Percentiles rank a stretch among this genome's conserved stretches.
Conservation (phyloP, 1,284 basidiomycete species). For the Moniliella sp. region DNA sequence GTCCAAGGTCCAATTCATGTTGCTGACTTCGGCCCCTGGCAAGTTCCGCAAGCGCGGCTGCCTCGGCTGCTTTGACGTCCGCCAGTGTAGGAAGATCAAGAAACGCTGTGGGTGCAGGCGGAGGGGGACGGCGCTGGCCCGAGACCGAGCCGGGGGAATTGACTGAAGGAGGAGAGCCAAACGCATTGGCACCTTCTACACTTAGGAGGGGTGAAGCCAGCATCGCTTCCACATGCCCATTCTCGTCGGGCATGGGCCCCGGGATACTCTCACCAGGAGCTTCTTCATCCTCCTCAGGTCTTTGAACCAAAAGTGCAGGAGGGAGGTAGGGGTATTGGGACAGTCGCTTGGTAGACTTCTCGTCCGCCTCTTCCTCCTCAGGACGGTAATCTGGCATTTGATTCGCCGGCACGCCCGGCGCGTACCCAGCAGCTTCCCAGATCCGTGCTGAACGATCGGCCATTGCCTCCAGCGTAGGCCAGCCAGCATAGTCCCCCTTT, state of each 20-base stretch:
- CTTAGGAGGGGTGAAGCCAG: not conserved
- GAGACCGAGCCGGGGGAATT: not conserved
- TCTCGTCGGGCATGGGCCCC: no score
- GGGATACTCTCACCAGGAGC: no score
- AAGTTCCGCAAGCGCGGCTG: conserved; percentile 11
- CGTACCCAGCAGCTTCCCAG: conserved; percentile 22
- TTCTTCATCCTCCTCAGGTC: no score
- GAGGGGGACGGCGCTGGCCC: conserved; percentile 1
- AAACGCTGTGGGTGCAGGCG: conserved; percentile 14
- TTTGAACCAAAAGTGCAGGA: no score
- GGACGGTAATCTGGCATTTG: not conserved
- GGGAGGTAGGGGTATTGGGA: not conserved
- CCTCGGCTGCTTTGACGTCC: conserved; percentile 25
- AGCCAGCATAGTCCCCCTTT: conserved; percentile 22
- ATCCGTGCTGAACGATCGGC: conserved; percentile 22
- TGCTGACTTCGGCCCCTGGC: not conserved
- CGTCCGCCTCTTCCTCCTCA: no score
- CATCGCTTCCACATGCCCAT: not conserved
- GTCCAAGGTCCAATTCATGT: not conserved
- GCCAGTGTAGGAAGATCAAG: conserved; percentile 29
- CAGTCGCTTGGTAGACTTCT: no score
- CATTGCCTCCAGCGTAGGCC: conserved; percentile 30
- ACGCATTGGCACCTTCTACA: not conserved
- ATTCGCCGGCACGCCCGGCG: conserved; percentile 8
- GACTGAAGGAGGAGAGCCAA: not conserved